Base-by-base conservation (phyloP, 306 rosid species). In the Albizia julibrissin region DNA sequence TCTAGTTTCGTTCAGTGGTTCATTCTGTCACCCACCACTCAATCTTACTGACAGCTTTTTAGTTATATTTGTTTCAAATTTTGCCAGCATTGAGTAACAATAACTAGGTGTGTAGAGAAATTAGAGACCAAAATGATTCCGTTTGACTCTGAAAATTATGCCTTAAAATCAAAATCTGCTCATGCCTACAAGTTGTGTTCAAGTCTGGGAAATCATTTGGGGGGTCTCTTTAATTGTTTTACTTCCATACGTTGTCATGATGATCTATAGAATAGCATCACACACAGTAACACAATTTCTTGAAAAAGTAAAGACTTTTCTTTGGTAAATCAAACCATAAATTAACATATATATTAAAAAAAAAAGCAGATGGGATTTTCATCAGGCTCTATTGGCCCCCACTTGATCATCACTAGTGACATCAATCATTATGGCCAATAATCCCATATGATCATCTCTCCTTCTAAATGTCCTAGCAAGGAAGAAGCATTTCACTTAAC, bases 281-380 rank as follows among this genome's bases (percentile, higher is more conserved):
- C 49, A 66, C 71, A 68, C 18, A 26, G 37, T 39, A 3, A 74
- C 26, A 62, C 5, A 6, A 83, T 34, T 18, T 50, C 42, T n/a
- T 27, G 27, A 70, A 13, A 13, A 26, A 27, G 39, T 62, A 62
- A 72, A 24, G 77, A 61, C 22, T 77, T 74, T n/a, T 42, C 67
- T 59, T 79, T n/a, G 16, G 76, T 72, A 85, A 86, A 88, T 73
- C 92, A 88, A 91, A 87, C 90, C 92, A 80, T 81, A 82, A 69
- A 87, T 80, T 89, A 82, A 83, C 84, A 89, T 88, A 69, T 81
- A 43, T 61, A 61, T 61, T n/a, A n/a, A 10, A 40, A 84, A 85
- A 10, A 40, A 81, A 72, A 84, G 77, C 89, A 87, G 80, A 61
- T 49, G 81, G 86, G 83, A 72, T 81, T 87, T 87, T 18, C 26